Evolutionary conservation across 257 asterid genomes (phyloP).

Genomic region (Lavandula angustifolia): DNA sequence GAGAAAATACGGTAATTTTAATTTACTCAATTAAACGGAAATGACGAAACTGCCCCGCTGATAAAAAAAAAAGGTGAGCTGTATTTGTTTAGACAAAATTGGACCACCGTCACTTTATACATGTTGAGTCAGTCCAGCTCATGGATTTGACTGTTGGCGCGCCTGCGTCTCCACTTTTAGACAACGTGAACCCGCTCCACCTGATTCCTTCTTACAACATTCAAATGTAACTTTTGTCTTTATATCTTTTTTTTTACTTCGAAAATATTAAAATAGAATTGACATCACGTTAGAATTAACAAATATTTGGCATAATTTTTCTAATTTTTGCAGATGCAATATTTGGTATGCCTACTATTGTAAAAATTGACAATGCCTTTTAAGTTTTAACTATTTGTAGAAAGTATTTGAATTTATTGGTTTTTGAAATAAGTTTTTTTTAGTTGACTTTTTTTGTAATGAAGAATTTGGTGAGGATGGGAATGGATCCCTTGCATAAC

Average conservation of each 20-base stretch:
- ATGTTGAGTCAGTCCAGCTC: constrained; percentile 44
- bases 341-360: neutral
- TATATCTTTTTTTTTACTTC: neutral
- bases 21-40: neutral
- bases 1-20: neutral
- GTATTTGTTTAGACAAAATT: constrained; percentile 31
- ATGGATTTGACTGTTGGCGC: constrained; percentile 34
- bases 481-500: too few relatives aligned
- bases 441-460: too few relatives aligned
- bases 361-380: neutral
- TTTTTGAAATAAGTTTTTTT: neutral
- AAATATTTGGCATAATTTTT: too few relatives aligned
- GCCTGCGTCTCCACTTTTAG: constrained; percentile 42
- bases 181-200: constrained; percentile 33
- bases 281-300: neutral
- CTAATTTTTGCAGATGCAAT: neutral
- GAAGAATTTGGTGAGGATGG: too few relatives aligned
- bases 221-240: neutral
- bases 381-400: neutral
- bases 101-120: constrained; percentile 49
- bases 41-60: constrained; percentile 41
- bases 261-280: neutral
- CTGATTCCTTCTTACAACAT: constrained; percentile 5
- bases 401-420: neutral
- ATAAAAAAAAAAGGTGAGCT: constrained; percentile 35